phyloP scores from a whole-genome alignment of 2,329 filamentous ascomycete species.

The Penicillium oxalicum region DNA sequence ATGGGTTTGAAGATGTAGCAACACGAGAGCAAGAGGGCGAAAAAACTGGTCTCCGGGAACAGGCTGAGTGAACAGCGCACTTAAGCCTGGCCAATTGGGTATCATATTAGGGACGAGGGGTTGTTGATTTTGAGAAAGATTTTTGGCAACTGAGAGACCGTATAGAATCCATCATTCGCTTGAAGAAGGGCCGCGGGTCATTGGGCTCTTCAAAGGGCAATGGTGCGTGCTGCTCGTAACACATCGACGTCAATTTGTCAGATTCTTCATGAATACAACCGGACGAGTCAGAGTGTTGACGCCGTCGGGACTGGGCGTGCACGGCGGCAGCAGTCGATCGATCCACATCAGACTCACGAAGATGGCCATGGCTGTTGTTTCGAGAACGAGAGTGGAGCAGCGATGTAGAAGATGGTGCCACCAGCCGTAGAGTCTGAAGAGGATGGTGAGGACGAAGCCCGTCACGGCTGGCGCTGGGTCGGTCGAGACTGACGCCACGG shows the following conservation, averaged over 20 bases:
- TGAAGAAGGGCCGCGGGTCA: conserved; percentile 15
- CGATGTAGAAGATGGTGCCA: conserved; percentile 33
- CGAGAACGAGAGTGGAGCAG: conserved; percentile 24
- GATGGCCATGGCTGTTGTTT: conserved; percentile 20
- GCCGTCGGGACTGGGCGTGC: conserved; percentile 31
- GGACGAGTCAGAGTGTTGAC: conserved; percentile 26
- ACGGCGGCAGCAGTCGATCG: conserved; percentile 32
- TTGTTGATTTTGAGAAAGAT: conserved; percentile 11
- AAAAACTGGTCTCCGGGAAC: not conserved
- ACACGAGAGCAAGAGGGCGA: conserved; percentile 8
- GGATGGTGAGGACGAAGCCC: conserved; percentile 16
- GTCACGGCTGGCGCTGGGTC: conserved; percentile 22
- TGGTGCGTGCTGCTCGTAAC: conserved; percentile 27
- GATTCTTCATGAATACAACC: conserved; percentile 21
- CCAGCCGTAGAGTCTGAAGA: conserved; percentile 31
- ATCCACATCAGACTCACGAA: conserved; percentile 26
- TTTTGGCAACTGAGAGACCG: conserved; percentile 20
- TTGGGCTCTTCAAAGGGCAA: conserved; percentile 15
- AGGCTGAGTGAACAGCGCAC: too few relatives aligned
- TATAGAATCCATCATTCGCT: conserved; percentile 18
- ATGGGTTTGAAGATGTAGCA: conserved; percentile 9
- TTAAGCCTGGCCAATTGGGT: not conserved
- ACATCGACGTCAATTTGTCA: conserved; percentile 27
- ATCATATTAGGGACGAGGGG: conserved; percentile 11
- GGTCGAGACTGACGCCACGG: conserved; percentile 16